These are phyloP conservation scores for Aspergillus kassunensis DNA, from an alignment of 495 filamentous ascomycete genomes.

Conservation along the genomic window DNA sequence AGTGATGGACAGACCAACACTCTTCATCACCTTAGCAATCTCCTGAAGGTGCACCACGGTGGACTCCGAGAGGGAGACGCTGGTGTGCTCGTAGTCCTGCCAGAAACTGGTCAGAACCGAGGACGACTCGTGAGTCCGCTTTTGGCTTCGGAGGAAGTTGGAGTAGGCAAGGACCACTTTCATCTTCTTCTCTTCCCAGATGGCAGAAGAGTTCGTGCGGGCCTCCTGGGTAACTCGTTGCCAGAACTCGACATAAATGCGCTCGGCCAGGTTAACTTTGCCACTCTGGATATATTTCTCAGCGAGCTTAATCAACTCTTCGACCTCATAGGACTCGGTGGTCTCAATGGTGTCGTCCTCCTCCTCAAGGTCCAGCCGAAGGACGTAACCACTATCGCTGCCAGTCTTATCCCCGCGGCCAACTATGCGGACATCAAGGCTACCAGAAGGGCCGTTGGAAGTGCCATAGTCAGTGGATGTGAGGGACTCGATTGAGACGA, in stretches of 20 bases:
- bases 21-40: conserved; percentile 37
- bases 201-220: conserved; percentile 26
- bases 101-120: conserved; percentile 36
- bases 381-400: conserved; percentile 14
- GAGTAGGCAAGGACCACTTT: conserved; percentile 30
- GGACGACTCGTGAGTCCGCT: conserved; percentile 32
- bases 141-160: conserved; percentile 32
- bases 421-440: conserved; percentile 10
- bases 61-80: conserved; percentile 24
- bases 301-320: conserved; percentile 12
- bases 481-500: conserved; percentile 5
- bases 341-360: conserved; percentile 18
- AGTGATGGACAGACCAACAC: conserved; percentile 30
- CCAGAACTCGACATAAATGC: conserved; percentile 37
- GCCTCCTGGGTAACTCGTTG: conserved; percentile 30
- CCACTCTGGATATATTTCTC: conserved; percentile 25
- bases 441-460: conserved; percentile 1
- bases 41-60: conserved; percentile 28
- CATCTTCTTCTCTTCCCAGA: conserved; percentile 33
- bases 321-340: conserved; percentile 12
- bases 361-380: conserved; percentile 16
- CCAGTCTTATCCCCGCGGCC: conserved; percentile 2
- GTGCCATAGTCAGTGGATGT: conserved; percentile 11
- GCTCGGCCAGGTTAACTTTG: conserved; percentile 26
- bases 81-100: conserved; percentile 32